Evolutionary conservation across 2,329 filamentous ascomycete genomes (phyloP).

Genomic region (Pseudogymnoascus sp.): DNA sequence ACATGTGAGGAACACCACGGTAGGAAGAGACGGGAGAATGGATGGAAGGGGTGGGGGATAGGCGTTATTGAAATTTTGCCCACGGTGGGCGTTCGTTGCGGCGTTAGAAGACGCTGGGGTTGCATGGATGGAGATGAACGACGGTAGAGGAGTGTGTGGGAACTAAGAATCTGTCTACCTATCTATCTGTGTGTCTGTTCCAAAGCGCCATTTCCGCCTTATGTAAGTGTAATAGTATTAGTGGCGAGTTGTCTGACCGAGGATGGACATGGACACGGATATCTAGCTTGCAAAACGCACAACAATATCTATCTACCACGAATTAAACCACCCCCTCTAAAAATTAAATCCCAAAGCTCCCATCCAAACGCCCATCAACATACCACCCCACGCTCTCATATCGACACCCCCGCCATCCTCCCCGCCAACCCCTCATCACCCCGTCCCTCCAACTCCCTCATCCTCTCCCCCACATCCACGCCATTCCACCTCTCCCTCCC

Average conservation of each 20-base stretch:
- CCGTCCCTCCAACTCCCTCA: slow-evolving; percentile 39
- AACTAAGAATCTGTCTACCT: background rate
- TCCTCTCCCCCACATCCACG: slow-evolving; percentile 42
- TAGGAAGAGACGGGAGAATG: background rate
- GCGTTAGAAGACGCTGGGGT: background rate
- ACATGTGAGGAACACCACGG: background rate
- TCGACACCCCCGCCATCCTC: background rate
- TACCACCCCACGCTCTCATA: background rate
- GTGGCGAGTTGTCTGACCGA: background rate
- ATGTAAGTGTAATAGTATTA: background rate
- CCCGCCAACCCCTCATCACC: slow-evolving; percentile 1
- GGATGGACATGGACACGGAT: background rate
- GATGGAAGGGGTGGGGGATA: background rate
- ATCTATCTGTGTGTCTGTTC: background rate
- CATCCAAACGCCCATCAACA: background rate
- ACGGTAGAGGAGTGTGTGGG: background rate
- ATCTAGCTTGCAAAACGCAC: background rate
- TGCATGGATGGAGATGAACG: background rate
- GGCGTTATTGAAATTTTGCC: background rate
- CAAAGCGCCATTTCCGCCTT: background rate
- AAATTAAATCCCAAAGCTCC: background rate
- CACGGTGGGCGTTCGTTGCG: background rate
- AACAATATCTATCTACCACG: background rate
- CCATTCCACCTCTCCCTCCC: slow-evolving; percentile 56
- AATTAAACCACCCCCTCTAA: background rate